Evolutionary conservation across 1,139 yeast species (phyloP).

Genomic region (Arxiozyma slooffiae): DNA sequence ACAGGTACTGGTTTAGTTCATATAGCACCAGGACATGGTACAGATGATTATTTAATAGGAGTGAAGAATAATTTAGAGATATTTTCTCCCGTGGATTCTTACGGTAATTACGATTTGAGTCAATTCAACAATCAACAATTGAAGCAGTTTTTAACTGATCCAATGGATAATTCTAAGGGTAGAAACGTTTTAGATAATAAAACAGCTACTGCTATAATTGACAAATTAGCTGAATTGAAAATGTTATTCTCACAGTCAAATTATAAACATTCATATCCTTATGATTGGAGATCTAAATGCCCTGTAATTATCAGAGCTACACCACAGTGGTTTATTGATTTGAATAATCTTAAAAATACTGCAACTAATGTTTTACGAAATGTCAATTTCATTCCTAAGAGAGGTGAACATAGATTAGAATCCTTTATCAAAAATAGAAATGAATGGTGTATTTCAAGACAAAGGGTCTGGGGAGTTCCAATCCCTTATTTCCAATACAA

Average conservation of each 20-base stretch:
- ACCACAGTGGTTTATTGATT: constrained; percentile 94
- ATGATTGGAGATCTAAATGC: constrained; percentile 92
- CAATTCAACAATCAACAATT: constrained; percentile 12
- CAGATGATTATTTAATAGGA: constrained; percentile 79
- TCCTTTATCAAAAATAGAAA: constrained; percentile 69
- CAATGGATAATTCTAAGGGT: constrained; percentile 40
- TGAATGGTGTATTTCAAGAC: constrained; percentile 98
- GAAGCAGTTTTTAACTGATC: constrained; percentile 32
- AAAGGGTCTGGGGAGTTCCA: constrained; percentile 98
- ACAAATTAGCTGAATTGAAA: constrained; percentile 35
- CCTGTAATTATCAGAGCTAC: constrained; percentile 95
- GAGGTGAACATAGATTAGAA: constrained; percentile 59
- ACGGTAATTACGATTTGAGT: constrained; percentile 46
- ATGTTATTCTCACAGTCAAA: constrained; percentile 44
- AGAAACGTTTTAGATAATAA: constrained; percentile 48
- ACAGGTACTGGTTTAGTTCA: constrained; percentile 96
- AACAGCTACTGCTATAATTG: constrained; percentile 44
- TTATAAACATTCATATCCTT: constrained; percentile 80
- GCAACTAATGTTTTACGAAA: constrained; percentile 51
- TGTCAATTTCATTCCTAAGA: constrained; percentile 63
- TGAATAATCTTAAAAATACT: constrained; percentile 55
- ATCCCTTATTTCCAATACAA: constrained; percentile 72
- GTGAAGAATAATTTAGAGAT: constrained; percentile 46
- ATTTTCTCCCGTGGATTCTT: constrained; percentile 67
- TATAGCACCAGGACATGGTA: constrained; percentile 96